A percentile compares a stretch with the other conserved stretches of the same genome.
phyloP scores from a whole-genome alignment of 2,329 filamentous ascomycete species.

The Myriosclerotinia duriaeana region DNA sequence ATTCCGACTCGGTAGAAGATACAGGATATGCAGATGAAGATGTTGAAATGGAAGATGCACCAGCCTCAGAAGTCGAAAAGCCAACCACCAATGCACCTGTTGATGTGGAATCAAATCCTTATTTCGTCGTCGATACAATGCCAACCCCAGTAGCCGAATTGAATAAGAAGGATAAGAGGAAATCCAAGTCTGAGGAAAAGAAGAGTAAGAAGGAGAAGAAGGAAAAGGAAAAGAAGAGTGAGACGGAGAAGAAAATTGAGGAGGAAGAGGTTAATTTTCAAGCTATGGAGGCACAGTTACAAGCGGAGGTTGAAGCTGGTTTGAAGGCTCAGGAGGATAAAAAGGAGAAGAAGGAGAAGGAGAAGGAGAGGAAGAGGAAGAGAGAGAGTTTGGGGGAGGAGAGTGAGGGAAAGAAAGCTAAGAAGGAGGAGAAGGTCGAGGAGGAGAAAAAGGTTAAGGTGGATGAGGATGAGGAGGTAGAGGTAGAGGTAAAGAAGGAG shows the following conservation, averaged over 20 bases:
- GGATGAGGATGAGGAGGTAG: constrained; percentile 17
- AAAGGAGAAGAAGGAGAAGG: constrained; percentile 25
- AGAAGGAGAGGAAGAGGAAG: constrained; percentile 30
- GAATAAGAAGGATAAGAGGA: constrained; percentile 29
- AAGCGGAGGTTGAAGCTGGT: constrained; percentile 33
- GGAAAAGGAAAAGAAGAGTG: not conserved
- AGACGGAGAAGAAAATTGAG: constrained; percentile 61
- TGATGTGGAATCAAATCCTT: constrained; percentile 30
- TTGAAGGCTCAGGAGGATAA: constrained; percentile 27
- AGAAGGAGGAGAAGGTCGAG: constrained; percentile 24
- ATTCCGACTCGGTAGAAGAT: constrained; percentile 5
- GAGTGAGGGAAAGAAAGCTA: constrained; percentile 24
- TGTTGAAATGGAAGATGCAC: constrained; percentile 23
- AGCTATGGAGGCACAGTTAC: constrained; percentile 30
- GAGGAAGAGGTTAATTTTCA: constrained; percentile 32
- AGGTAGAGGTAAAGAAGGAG: constrained; percentile 19
- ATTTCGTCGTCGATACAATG: constrained; percentile 35
- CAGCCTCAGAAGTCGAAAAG: not conserved
- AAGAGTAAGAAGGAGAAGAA: constrained; percentile 43
- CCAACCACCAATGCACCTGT: not conserved
- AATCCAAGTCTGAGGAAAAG: not conserved
- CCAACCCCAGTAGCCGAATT: constrained; percentile 30
- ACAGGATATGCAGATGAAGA: constrained; percentile 18
- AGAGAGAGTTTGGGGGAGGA: constrained; percentile 21
- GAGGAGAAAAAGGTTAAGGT: constrained; percentile 7